A percentile compares a stretch with the other conserved stretches of the same genome.
Conservation (phyloP, 2,329 filamentous ascomycete genomes). For the Graphiopsis chlorocephala region DNA sequence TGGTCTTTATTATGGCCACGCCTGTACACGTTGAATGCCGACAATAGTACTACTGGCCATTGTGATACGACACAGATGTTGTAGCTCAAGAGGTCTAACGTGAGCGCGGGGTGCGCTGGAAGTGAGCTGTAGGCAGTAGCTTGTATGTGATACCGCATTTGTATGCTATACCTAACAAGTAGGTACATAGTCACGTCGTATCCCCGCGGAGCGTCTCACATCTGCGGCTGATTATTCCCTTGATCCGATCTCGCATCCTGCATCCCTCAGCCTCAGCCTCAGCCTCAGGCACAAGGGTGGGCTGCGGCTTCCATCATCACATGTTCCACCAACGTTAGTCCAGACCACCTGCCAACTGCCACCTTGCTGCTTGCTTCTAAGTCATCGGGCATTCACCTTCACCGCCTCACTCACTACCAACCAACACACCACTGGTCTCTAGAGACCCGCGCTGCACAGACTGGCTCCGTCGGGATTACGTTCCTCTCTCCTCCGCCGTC, state of each 20-base stretch:
- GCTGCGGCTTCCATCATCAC: background rate
- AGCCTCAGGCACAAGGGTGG: slow-evolving; percentile 1
- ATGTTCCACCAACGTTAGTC: background rate
- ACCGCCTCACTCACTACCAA: background rate
- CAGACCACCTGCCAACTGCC: background rate
- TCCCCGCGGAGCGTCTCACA: background rate
- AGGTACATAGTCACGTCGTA: background rate
- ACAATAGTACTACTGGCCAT: background rate
- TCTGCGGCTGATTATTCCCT: background rate
- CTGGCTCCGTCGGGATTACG: slow-evolving; percentile 17
- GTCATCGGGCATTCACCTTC: background rate
- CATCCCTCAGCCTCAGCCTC: slow-evolving; percentile 1
- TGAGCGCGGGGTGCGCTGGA: background rate
- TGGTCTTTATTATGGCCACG: background rate
- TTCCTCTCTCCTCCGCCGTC: slow-evolving; percentile 21
- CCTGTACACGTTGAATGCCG: background rate
- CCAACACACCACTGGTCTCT: background rate
- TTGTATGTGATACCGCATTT: background rate
- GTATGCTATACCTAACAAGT: background rate
- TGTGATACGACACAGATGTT: background rate
- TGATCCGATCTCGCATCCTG: slow-evolving; percentile 8
- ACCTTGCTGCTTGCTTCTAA: background rate
- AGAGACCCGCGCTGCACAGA: slow-evolving; percentile 2
- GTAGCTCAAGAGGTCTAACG: background rate
- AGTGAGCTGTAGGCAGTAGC: background rate